phyloP scores from a whole-genome alignment of 257 asterid species.

The Solanum clarkiae region DNA sequence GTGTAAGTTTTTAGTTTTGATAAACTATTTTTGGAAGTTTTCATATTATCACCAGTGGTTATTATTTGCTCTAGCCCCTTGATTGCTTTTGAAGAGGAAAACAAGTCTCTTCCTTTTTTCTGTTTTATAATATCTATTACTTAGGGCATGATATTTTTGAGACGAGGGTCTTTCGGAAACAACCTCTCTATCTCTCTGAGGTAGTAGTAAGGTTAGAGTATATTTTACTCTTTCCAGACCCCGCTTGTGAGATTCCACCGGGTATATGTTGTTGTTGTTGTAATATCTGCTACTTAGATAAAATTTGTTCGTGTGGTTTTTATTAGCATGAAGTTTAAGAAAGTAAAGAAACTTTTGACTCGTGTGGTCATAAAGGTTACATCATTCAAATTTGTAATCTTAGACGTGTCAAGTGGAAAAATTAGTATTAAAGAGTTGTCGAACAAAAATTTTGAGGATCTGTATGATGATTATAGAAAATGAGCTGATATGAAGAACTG shows the following conservation, averaged over 20 bases:
- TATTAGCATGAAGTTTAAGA: fast-evolving
- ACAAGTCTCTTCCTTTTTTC: not conserved
- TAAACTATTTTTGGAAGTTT: not conserved
- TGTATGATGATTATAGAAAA: not conserved
- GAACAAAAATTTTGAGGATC: not conserved
- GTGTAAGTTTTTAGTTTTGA: too few species aligned
- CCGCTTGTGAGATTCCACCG: too few species aligned
- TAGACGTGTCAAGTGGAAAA: too few species aligned
- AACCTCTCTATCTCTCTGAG: too few species aligned
- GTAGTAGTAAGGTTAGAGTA: too few species aligned
- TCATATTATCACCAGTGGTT: not conserved
- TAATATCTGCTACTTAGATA: too few species aligned
- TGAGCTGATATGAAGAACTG: not conserved
- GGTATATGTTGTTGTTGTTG: too few species aligned
- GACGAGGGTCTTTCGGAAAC: too few species aligned
- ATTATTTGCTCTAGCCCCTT: not conserved
- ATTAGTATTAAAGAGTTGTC: not conserved
- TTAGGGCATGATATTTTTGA: too few species aligned
- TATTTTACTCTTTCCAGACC: too few species aligned
- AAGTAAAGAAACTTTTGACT: not conserved
- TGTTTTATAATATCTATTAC: not conserved
- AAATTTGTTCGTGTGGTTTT: not conserved
- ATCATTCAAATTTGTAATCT: too few species aligned
- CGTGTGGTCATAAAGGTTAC: not conserved
- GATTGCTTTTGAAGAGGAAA: not conserved